Percentiles rank a stretch among this genome's conserved stretches.
These are phyloP conservation scores for Agrocybe praecox DNA, from an alignment of 768 basidiomycete genomes.

Conservation along the genomic window DNA sequence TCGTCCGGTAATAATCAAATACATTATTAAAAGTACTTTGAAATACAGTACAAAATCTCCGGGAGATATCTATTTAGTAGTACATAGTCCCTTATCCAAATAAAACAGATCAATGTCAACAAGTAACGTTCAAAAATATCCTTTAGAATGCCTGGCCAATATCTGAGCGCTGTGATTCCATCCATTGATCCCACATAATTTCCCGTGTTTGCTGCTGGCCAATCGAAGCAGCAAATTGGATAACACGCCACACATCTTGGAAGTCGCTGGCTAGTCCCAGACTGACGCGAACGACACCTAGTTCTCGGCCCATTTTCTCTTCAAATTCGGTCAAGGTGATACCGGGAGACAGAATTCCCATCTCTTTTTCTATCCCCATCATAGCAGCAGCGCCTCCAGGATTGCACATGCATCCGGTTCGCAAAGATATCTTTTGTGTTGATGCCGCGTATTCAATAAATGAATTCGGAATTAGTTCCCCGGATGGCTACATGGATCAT, in stretches of 20 bases:
- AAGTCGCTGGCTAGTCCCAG: conserved; percentile 81
- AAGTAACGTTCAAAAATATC: not conserved
- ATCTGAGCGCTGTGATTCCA: conserved; percentile 18
- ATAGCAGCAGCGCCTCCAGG: conserved; percentile 80
- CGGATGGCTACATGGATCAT: conserved; percentile 48
- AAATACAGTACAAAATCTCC: conserved; percentile 5
- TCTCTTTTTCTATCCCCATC: conserved; percentile 65
- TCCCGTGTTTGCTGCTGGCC: conserved; percentile 31
- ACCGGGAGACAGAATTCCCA: conserved; percentile 61
- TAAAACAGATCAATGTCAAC: not conserved
- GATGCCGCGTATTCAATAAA: conserved; percentile 76
- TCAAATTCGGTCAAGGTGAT: conserved; percentile 67
- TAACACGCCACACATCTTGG: conserved; percentile 67
- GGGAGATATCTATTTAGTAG: conserved; percentile 12
- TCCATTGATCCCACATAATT: conserved; percentile 31
- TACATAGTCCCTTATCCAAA: conserved; percentile 1
- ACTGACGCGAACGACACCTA: conserved; percentile 77
- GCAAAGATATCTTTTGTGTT: conserved; percentile 66
- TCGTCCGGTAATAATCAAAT: not conserved
- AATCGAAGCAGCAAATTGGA: conserved; percentile 50
- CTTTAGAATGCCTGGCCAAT: conserved; percentile 24
- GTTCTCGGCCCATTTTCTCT: conserved; percentile 58
- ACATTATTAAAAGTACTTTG: not conserved
- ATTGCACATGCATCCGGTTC: conserved; percentile 89
- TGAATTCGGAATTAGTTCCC: conserved; percentile 68